These are phyloP conservation scores for Termitomyces titanicus DNA, from an alignment of 768 basidiomycete genomes.

Conservation along the genomic window DNA sequence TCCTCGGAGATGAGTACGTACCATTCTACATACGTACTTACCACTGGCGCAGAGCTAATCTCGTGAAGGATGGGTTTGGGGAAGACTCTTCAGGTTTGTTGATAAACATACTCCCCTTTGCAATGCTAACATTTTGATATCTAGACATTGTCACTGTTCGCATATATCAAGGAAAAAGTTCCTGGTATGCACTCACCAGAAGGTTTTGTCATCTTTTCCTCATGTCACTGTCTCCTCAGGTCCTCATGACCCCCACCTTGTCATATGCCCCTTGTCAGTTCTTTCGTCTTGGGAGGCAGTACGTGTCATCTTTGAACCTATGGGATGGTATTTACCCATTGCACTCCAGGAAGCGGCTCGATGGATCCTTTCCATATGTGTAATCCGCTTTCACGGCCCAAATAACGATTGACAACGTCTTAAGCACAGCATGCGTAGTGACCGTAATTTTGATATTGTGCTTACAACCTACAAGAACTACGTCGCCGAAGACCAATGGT, in stretches of 20 bases:
- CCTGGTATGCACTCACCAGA: conserved; percentile 24
- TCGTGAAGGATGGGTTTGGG: conserved; percentile 55
- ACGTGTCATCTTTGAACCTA: conserved; percentile 7
- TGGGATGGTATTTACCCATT: not conserved
- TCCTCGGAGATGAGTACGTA: conserved; percentile 66
- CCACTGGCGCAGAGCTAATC: not conserved
- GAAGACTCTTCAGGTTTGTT: conserved; percentile 54
- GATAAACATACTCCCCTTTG: not conserved
- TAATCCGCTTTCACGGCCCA: conserved; percentile 61
- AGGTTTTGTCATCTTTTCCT: not conserved
- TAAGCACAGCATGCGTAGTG: conserved; percentile 37
- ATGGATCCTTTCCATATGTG: conserved; percentile 49
- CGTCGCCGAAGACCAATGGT: conserved; percentile 53
- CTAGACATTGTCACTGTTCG: conserved; percentile 60
- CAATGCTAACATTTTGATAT: not conserved
- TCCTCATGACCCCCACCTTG: conserved; percentile 57
- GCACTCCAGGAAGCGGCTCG: conserved; percentile 43
- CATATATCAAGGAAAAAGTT: conserved; percentile 56
- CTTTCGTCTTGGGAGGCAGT: conserved; percentile 57
- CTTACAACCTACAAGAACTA: conserved; percentile 71
- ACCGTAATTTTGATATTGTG: conserved; percentile 49
- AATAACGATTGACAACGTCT: conserved; percentile 51
- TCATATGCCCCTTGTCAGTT: conserved; percentile 72
- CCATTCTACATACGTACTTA: not conserved
- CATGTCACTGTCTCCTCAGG: conserved; percentile 19